Evolutionary conservation across 768 basidiomycete species (phyloP).

Genomic region (Dioszegia hungarica): DNA sequence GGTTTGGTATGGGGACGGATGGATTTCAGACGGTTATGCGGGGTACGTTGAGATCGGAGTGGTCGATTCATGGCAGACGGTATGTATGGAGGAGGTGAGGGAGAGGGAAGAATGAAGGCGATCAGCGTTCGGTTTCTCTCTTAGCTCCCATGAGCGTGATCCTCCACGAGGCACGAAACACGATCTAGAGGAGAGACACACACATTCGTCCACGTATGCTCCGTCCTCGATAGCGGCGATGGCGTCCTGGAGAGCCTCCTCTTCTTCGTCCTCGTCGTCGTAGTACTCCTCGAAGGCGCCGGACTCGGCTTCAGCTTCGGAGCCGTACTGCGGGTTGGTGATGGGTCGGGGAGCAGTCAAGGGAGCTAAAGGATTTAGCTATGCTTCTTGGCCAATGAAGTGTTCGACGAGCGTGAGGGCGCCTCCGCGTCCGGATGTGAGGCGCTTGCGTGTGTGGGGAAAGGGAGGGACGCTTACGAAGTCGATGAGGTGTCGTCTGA

Average conservation of each 20-base stretch:
- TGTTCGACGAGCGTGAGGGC: too few species aligned
- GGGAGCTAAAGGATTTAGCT: background rate
- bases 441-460: background rate
- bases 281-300: conserved; percentile 34
- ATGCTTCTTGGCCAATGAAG: background rate
- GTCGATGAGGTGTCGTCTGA: conserved; percentile 2
- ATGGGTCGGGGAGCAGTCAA: background rate
- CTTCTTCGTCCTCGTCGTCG: conserved; percentile 33
- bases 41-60: too few species aligned
- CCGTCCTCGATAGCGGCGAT: conserved; percentile 15
- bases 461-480: conserved; percentile 12
- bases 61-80: too few species aligned
- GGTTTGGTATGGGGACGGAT: background rate
- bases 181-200: conserved; percentile 9
- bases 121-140: background rate
- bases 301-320: conserved; percentile 14
- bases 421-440: background rate
- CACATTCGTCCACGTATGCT: conserved; percentile 15
- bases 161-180: too few species aligned
- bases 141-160: too few species aligned
- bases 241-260: conserved; percentile 33
- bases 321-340: conserved; percentile 17
- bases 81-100: background rate
- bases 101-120: background rate
- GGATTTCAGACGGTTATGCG: background rate